These are phyloP conservation scores for Eudorina sp. DNA, from an alignment of 139 green algal species.

Conservation along the genomic window DNA sequence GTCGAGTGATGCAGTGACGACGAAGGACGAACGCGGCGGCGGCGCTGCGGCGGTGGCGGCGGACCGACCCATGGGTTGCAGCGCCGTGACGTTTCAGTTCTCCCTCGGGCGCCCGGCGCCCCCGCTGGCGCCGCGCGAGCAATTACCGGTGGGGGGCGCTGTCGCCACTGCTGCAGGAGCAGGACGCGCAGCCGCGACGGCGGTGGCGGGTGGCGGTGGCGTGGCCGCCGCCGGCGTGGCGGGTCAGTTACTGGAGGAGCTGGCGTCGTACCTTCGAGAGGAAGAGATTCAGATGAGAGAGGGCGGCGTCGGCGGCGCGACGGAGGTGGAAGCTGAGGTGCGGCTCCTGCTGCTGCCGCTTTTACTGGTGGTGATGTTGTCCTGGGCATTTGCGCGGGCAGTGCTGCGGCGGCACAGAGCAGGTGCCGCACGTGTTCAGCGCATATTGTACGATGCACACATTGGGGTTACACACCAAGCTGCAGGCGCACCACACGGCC, in stretches of 20 bases:
- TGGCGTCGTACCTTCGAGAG: constrained; percentile 30
- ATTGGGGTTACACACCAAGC: neutral
- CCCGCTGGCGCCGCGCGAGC: too few relatives aligned
- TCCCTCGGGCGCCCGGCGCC: neutral
- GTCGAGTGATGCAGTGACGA: neutral
- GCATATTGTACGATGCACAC: too few relatives aligned
- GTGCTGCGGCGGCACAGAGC: too few relatives aligned
- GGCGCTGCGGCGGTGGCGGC: too few relatives aligned
- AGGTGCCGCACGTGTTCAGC: too few relatives aligned
- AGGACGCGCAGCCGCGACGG: neutral
- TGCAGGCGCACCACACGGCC: neutral
- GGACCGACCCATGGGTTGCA: neutral
- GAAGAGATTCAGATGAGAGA: neutral
- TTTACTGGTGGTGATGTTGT: too few relatives aligned
- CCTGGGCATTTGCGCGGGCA: too few relatives aligned
- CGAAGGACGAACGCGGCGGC: too few relatives aligned
- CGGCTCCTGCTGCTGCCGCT: neutral
- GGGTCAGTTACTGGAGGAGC: constrained; percentile 31
- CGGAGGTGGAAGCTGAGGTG: neutral
- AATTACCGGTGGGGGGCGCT: too few relatives aligned
- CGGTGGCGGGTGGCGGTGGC: neutral
- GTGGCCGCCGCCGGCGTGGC: too few relatives aligned
- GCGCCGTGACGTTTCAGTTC: neutral
- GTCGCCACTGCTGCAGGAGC: too few relatives aligned
- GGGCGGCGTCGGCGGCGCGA: neutral